These are phyloP conservation scores for Pulveroboletus sp. DNA, from an alignment of 768 basidiomycete genomes.

Conservation along the genomic window DNA sequence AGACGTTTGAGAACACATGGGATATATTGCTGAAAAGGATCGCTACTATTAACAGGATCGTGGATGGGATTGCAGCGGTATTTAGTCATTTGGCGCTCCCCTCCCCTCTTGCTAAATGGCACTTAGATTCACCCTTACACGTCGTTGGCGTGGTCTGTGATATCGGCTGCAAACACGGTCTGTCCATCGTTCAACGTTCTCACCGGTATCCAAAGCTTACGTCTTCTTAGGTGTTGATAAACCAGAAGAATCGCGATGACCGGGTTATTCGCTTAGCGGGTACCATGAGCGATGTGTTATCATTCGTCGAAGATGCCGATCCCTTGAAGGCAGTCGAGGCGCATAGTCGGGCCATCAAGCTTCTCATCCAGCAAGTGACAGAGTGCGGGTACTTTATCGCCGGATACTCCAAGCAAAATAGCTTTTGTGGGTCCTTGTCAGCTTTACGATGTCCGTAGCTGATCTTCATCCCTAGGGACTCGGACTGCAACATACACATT, in stretches of 20 bases:
- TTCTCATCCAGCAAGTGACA: not conserved
- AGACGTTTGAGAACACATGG: slow-evolving; percentile 20
- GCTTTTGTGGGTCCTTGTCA: slow-evolving; percentile 12
- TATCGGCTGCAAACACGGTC: slow-evolving; percentile 2
- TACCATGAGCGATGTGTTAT: not conserved
- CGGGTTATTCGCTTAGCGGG: not conserved
- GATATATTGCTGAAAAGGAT: slow-evolving; percentile 10
- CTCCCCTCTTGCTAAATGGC: not conserved
- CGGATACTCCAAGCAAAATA: slow-evolving; percentile 9
- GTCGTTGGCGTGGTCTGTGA: not conserved
- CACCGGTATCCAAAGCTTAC: not conserved
- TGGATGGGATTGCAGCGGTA: slow-evolving; percentile 15
- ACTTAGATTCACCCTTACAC: not conserved
- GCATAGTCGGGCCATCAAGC: not conserved
- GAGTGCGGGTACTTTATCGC: not conserved
- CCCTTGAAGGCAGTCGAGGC: not conserved
- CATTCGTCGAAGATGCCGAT: not conserved
- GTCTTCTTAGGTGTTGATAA: not conserved
- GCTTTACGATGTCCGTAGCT: not conserved
- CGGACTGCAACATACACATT: slow-evolving; percentile 17
- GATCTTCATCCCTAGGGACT: slow-evolving; percentile 7
- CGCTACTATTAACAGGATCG: slow-evolving; percentile 10
- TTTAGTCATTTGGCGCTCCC: not conserved
- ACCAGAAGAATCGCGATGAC: not conserved
- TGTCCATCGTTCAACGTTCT: not conserved